Base-by-base conservation (phyloP, 352 stramenopile species). In the Globisporangium irregulare region DNA sequence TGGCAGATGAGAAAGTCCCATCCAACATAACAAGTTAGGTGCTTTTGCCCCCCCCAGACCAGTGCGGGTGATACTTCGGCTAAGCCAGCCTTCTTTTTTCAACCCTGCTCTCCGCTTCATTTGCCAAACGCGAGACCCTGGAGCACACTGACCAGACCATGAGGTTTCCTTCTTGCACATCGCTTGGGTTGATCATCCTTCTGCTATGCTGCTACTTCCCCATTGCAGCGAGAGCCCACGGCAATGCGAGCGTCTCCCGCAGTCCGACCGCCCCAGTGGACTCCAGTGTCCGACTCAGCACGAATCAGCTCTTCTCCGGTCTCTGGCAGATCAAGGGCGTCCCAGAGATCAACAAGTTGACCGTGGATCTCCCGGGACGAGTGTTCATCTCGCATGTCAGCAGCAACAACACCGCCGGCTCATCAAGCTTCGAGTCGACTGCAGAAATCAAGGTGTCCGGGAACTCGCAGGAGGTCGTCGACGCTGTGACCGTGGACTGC, bases 391-490 rank as follows among this genome's bases (percentile, higher is more conserved):
- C 57, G 34, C 10, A 62, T 29, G 20, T n/a, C 8, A 34, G 32
- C 7, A 22, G 0, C 3, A n/a, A 5, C 15, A 50, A 2, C 15
- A 50, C 12, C 4, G 18, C n/a, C 7, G 12, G 0, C 3, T 18
- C 53, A 5, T 46, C 22, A 36, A 54, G 34, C 15, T 12, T 5
- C 2, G 58, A 38, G 22, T 63, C 58, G 1, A 9, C 58, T 36
- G 58, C 58, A 3, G 58, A 63, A 36, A 54, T 63, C 22, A 34
- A 29, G 7, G 58, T 63, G 4, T 63, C 58, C 3, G 58, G 58
- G 3, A 63, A 34, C n/a, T 63, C 58, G 2, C 34, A 63, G 34
- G 58, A 63, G 15, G 58, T 63, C 3, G 58, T 63, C 58, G 27
- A 63, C n/a, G 34, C 36, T 1, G 36, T 63, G 12, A 50, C 34